Percentiles rank a stretch among this genome's conserved stretches.
Evolutionary conservation across 2,329 filamentous ascomycete species (phyloP).

Genomic region (Diaporthe sp.): DNA sequence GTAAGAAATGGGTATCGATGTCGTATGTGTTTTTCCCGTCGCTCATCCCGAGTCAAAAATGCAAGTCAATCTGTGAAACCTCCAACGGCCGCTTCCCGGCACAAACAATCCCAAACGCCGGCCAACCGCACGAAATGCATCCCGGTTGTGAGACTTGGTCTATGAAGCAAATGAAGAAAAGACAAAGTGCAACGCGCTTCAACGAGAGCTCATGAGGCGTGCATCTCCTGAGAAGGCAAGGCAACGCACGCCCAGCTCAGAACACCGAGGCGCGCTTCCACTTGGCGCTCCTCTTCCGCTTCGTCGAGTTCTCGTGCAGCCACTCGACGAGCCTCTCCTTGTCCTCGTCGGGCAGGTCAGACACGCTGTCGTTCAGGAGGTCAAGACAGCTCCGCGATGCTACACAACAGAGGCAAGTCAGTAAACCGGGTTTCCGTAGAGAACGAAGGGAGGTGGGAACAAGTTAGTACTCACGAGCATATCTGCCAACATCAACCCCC

Average conservation of each 20-base stretch:
- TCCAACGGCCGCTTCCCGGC: not conserved
- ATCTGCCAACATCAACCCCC: slow-evolving; percentile 49
- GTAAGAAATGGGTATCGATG: slow-evolving; percentile 25
- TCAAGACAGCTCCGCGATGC: slow-evolving; percentile 50
- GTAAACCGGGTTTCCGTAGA: not conserved
- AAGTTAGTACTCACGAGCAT: slow-evolving; percentile 52
- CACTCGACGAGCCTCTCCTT: slow-evolving; percentile 45
- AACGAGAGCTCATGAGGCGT: not conserved
- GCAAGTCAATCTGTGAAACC: slow-evolving; percentile 9
- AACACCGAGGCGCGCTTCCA: slow-evolving; percentile 31
- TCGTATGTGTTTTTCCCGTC: not conserved
- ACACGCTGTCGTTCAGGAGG: slow-evolving; percentile 50
- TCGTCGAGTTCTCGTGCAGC: slow-evolving; percentile 36
- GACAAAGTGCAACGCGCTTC: too few relatives aligned
- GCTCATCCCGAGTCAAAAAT: not conserved
- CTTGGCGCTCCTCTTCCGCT: slow-evolving; percentile 32
- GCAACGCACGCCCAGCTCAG: not conserved
- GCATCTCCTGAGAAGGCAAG: not conserved
- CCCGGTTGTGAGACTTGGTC: not conserved
- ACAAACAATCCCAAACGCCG: slow-evolving; percentile 14
- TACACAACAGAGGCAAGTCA: slow-evolving; percentile 30
- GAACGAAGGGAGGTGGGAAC: not conserved
- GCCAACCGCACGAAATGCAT: not conserved
- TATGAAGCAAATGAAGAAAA: not conserved
- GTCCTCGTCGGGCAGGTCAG: slow-evolving; percentile 45